A percentile compares a stretch with the other conserved stretches of the same genome.
Evolutionary conservation across 73 alveolate species (phyloP).

Genomic region (Tetrahymena malaccensis): DNA sequence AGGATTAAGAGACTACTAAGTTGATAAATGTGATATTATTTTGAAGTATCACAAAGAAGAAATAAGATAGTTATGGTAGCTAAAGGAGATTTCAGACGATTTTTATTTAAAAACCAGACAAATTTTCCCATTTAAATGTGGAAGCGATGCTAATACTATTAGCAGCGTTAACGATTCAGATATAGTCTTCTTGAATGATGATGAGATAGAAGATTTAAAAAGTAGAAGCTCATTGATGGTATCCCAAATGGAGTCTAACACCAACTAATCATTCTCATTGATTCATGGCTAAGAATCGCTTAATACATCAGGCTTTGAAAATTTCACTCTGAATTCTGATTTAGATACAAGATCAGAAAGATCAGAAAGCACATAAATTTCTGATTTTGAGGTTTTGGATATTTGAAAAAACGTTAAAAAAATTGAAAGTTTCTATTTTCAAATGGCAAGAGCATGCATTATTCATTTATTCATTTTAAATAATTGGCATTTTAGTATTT

Average conservation of each 20-base stretch:
- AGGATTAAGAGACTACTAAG: constrained; percentile 92
- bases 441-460: background rate
- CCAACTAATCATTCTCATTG: background rate
- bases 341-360: background rate
- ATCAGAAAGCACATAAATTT: background rate
- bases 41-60: constrained; percentile 91
- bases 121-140: background rate
- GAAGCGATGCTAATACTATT: background rate
- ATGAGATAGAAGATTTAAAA: background rate
- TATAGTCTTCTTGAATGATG: background rate
- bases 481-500: background rate
- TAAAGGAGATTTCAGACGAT: constrained; percentile 87
- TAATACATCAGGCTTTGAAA: background rate
- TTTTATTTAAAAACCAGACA: background rate
- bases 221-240: background rate
- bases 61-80: constrained; percentile 78
- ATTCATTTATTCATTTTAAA: background rate
- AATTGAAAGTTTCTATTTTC: background rate
- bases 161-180: background rate
- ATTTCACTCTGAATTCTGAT: background rate
- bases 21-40: constrained; percentile 91
- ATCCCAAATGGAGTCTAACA: background rate
- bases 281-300: background rate
- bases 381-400: background rate
- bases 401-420: background rate